phyloP scores from a whole-genome alignment of 208 protist species.

The Acanthamoeba triangularis region DNA sequence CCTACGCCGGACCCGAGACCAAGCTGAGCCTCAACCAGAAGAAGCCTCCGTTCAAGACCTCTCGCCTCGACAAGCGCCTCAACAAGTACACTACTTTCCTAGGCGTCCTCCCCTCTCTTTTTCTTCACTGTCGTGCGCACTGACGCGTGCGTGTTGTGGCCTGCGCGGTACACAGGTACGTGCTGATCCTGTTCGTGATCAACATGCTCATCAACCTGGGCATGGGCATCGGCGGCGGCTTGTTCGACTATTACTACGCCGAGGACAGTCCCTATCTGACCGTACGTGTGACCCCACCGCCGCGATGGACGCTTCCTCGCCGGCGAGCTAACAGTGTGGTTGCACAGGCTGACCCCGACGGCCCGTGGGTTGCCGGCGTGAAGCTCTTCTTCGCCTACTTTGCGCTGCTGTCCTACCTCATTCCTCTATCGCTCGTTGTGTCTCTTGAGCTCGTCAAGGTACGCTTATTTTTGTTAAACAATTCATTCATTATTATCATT shows the following conservation, averaged over 20 bases:
- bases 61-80: conserved; percentile 71
- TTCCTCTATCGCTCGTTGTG: conserved; percentile 88
- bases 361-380: conserved; percentile 48
- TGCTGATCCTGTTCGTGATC: conserved; percentile 58
- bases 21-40: conserved; percentile 85
- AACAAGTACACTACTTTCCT: conserved; percentile 74
- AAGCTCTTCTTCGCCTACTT: conserved; percentile 86
- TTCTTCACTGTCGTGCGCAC: not conserved
- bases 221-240: conserved; percentile 27
- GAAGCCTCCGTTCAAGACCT: conserved; percentile 81
- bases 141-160: not conserved
- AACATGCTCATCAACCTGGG: conserved; percentile 31
- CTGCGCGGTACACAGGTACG: not conserved
- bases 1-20: conserved; percentile 87
- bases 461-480: not conserved
- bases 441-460: conserved; percentile 86
- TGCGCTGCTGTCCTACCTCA: conserved; percentile 81
- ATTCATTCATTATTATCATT: not conserved
- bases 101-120: conserved; percentile 44
- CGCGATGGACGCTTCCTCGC: too few relatives aligned
- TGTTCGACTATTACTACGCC: conserved; percentile 6
- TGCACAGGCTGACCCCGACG: conserved; percentile 21
- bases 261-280: conserved; percentile 1
- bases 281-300: not conserved
- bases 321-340: too few relatives aligned